phyloP scores from a whole-genome alignment of 2,329 filamentous ascomycete genomes.

The Pseudonectria buxi region DNA sequence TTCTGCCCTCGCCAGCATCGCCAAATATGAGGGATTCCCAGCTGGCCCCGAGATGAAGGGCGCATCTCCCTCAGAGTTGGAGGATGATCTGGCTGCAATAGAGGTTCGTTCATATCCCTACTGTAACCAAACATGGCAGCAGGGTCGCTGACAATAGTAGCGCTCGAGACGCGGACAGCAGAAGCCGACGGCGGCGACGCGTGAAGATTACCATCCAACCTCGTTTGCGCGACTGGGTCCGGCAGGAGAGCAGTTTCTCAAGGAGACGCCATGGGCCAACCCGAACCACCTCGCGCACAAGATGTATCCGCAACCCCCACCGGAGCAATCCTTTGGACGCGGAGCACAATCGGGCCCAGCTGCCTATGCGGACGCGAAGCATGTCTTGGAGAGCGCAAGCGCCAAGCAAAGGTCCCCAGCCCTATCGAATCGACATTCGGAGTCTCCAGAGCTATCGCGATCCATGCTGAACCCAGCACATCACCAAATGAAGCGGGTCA shows the following conservation, averaged over 20 bases:
- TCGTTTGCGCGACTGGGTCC: slow-evolving; percentile 49
- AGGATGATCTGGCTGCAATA: slow-evolving; percentile 85
- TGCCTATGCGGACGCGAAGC: slow-evolving; percentile 16
- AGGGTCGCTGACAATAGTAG: slow-evolving; percentile 21
- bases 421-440: slow-evolving; percentile 25
- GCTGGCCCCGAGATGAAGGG: slow-evolving; percentile 80
- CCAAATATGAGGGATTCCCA: slow-evolving; percentile 94
- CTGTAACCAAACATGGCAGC: slow-evolving; percentile 13
- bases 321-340: slow-evolving; percentile 13
- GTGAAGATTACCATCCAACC: slow-evolving; percentile 42
- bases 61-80: slow-evolving; percentile 65
- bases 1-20: slow-evolving; percentile 79
- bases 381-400: slow-evolving; percentile 16
- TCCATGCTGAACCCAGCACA: slow-evolving; percentile 26
- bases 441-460: slow-evolving; percentile 39
- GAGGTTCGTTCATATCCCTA: slow-evolving; percentile 47
- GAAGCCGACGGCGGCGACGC: slow-evolving; percentile 34
- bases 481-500: slow-evolving; percentile 28
- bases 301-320: slow-evolving; percentile 29
- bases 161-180: slow-evolving; percentile 28
- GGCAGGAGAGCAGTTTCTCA: slow-evolving; percentile 79
- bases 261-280: slow-evolving; percentile 89
- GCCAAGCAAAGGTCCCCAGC: slow-evolving; percentile 22
- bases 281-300: slow-evolving; percentile 71
- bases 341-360: slow-evolving; percentile 14